Evolutionary conservation across 2,329 filamentous ascomycete species (phyloP).

Genomic region (Amylocarpus encephaloides): DNA sequence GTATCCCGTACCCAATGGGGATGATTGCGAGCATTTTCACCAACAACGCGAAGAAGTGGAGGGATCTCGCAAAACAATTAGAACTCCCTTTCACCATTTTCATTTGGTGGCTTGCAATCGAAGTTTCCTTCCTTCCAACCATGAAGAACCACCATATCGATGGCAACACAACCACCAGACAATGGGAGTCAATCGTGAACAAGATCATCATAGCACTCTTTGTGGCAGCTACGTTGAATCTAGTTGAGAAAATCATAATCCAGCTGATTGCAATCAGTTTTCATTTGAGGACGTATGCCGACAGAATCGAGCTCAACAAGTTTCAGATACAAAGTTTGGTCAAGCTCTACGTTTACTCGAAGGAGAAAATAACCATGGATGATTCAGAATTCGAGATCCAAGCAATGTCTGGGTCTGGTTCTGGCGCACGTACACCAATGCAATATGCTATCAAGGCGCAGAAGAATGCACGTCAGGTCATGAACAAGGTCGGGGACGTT

Average conservation of each 20-base stretch:
- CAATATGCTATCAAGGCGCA: conserved; percentile 61
- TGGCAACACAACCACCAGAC: conserved; percentile 43
- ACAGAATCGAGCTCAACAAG: conserved; percentile 87
- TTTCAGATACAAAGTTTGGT: conserved; percentile 69
- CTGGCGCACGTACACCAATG: conserved; percentile 60
- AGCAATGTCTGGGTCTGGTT: conserved; percentile 31
- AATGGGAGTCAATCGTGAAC: conserved; percentile 74
- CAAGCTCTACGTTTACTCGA: conserved; percentile 59
- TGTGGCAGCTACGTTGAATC: conserved; percentile 71
- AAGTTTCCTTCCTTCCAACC: conserved; percentile 79
- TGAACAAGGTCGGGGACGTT: conserved; percentile 77
- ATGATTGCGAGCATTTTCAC: conserved; percentile 66
- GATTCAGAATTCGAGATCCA: conserved; percentile 64
- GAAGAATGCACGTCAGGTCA: conserved; percentile 66
- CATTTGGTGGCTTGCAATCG: conserved; percentile 83
- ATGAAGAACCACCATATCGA: conserved; percentile 55
- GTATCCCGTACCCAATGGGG: conserved; percentile 54
- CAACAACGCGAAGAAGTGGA: conserved; percentile 89
- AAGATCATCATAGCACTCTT: conserved; percentile 85
- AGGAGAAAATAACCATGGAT: conserved; percentile 58
- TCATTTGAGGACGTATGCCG: conserved; percentile 82
- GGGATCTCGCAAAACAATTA: conserved; percentile 76
- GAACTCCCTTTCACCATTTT: conserved; percentile 83
- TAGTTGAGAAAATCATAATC: conserved; percentile 86
- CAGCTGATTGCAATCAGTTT: conserved; percentile 93